Evolutionary conservation across 2,329 filamentous ascomycete genomes (phyloP), one percentile per base, ranked within the genome.

Genomic region (Gaeumannomyces tritici): DNA sequence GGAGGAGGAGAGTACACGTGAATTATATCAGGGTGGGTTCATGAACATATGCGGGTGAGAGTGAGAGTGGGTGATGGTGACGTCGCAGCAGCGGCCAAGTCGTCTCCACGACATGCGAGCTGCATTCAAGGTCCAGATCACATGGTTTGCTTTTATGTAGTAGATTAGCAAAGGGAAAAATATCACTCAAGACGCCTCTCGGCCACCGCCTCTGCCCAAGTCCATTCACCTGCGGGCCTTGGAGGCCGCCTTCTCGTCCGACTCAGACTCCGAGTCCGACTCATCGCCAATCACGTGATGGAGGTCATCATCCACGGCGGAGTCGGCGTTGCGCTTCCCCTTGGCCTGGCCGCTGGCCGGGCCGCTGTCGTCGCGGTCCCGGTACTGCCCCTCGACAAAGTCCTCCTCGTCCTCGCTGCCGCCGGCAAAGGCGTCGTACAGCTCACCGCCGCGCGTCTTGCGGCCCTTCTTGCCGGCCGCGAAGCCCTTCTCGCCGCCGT

Each of bases 371-470:
- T 65, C 65, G 21, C 67, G 67, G 60, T 73, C 72, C 24, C 68
- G 68, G 63, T 73, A 74, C 57, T 79, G 78, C 18, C 77, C 77
- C 42, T 78, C 79, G 5, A 77, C 77, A 54, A 77, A 75, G 35
- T 80, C 63, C 62, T 91, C 89, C 63, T 95, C 93, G 63, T 93
- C 93, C 28, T 84, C 82, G 64, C 83, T 86, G 61, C 92, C 93
- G 21, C 91, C 93, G 0, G 95, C 95, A 80, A 99, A 99, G 5
- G 95, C 95, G 79, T 99, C 95, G 73, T 99, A 99, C 57, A 99
- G 78, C 77, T 98, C 93, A 31, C 93, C 92, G 2, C 91, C 95
- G 26, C 91, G 75, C 61, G 82, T 80, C 66, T 83, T 80, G 63
- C 79, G 78, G 24, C 77, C 69, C 67, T 77, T 78, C 67, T 74